Evolutionary conservation across 208 protist species (phyloP), one percentile per base, ranked within the genome.

Genomic region (Wallacemonas rigidus): DNA sequence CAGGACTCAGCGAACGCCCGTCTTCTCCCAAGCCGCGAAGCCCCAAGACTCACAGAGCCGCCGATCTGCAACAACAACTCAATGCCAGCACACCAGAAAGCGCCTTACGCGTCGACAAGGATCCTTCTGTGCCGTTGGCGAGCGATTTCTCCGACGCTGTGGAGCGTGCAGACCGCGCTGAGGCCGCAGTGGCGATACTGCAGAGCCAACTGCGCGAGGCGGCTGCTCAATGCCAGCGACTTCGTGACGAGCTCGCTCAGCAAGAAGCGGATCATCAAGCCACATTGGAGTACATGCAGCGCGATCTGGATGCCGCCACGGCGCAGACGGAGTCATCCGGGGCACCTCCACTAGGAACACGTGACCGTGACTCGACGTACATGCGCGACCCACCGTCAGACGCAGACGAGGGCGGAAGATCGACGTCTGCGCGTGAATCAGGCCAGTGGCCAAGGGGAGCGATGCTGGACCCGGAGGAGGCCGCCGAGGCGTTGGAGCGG

Each of bases 201-300:
- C 44, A 54, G 50, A 41, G 64, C 54, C 75, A 80, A 35, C 50
- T 80, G 43, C 69, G 54, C 17, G 55, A 26, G 17, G 48, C 47
- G 1, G 57, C 51, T 8, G 38, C 56, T 6, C 36, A 62, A 15
- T 62, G 56, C 56, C 36, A 62, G 56, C 56, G 26, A 3, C 56
- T 62, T 3, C 56, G 56, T 15, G 38, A 62, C 15, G 56, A 62
- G 6, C 56, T 62, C 26, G 36, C 38, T 36, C 26, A 6, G 38
- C 56, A 62, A 38, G 8, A 62, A 41, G 47, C 68, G 38, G 74
- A 69, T 3, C 43, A 74, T 41, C 61, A 73, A 38, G 62, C 69
- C 14, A 61, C 17, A 9, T 26, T 58, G 39, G 53, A 14, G 9
- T 14, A 60, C 6, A 26, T 73, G 7, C 36, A 50, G 45, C 45